Conservation (phyloP, 208 protist species). For the Wallacemonas sp. region DNA sequence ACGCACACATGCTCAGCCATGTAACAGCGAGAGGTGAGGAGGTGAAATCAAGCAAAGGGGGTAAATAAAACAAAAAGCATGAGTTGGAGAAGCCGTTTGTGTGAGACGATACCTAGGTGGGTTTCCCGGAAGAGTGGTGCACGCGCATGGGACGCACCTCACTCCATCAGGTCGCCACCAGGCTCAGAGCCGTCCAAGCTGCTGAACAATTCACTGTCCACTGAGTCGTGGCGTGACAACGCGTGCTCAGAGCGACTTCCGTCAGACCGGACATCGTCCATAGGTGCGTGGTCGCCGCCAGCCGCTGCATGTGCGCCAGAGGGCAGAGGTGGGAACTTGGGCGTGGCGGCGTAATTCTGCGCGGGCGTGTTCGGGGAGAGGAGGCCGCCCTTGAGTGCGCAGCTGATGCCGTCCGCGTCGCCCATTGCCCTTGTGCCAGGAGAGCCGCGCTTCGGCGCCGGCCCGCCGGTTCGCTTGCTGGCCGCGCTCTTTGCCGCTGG, state of each 20-base stretch:
- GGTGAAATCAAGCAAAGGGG: no score
- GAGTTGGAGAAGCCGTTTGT: no score
- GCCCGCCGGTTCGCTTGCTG: neutral
- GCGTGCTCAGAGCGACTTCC: constrained; percentile 11
- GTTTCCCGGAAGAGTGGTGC: no score
- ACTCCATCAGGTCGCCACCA: neutral
- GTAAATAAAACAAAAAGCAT: no score
- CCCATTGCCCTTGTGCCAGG: neutral
- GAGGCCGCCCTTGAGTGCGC: neutral
- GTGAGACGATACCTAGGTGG: no score
- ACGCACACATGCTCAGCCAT: no score
- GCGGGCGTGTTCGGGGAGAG: neutral
- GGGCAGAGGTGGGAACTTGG: neutral
- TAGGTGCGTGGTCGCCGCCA: neutral
- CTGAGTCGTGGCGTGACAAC: constrained; percentile 14
- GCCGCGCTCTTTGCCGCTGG: neutral
- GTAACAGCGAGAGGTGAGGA: no score
- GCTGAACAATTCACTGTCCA: constrained; percentile 7
- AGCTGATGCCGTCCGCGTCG: neutral
- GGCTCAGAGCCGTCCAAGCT: constrained; percentile 3
- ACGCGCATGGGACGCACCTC: neutral
- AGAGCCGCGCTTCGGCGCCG: neutral
- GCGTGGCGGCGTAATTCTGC: neutral
- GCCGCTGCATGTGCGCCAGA: neutral
- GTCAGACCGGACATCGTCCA: neutral